Conservation (phyloP, 495 filamentous ascomycete species). For the Penicillium coffeae region DNA sequence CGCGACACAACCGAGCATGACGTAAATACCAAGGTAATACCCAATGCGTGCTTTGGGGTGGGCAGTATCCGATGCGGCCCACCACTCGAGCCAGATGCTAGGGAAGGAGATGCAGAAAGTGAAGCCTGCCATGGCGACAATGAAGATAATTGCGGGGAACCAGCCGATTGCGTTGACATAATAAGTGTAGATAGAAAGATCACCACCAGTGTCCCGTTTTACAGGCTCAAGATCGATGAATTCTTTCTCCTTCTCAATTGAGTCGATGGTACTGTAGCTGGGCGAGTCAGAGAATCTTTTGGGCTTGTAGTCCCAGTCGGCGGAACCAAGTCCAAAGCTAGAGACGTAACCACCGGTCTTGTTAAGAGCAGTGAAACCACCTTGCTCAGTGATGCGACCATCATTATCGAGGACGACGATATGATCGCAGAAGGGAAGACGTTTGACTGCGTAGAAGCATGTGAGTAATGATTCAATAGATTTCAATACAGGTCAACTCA, state of each 20-base stretch:
- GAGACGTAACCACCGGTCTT: conserved; percentile 46
- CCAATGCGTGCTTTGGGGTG: conserved; percentile 40
- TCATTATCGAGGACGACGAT: conserved; percentile 47
- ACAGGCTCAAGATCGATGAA: conserved; percentile 17
- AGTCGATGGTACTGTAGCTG: conserved; percentile 16
- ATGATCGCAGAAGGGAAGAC: conserved; percentile 49
- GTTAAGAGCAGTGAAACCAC: conserved; percentile 43
- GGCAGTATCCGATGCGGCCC: conserved; percentile 43
- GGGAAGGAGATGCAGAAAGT: conserved; percentile 48
- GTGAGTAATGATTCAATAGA: not conserved
- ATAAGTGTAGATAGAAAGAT: conserved; percentile 55
- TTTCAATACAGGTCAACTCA: not conserved
- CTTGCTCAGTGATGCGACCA: conserved; percentile 48
- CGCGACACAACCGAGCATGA: conserved; percentile 43
- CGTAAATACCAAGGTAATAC: conserved; percentile 55
- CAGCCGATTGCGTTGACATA: conserved; percentile 53
- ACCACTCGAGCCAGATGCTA: conserved; percentile 54
- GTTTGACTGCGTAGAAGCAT: conserved; percentile 26
- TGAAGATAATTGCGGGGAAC: conserved; percentile 39
- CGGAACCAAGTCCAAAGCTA: conserved; percentile 35
- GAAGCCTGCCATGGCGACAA: conserved; percentile 38
- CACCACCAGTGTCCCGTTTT: conserved; percentile 43
- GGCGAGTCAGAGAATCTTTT: conserved; percentile 21
- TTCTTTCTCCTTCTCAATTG: conserved; percentile 21
- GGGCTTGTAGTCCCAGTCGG: conserved; percentile 30